Evolutionary conservation across 2,329 filamentous ascomycete genomes (phyloP).

Genomic region (Penicillium thymicola): DNA sequence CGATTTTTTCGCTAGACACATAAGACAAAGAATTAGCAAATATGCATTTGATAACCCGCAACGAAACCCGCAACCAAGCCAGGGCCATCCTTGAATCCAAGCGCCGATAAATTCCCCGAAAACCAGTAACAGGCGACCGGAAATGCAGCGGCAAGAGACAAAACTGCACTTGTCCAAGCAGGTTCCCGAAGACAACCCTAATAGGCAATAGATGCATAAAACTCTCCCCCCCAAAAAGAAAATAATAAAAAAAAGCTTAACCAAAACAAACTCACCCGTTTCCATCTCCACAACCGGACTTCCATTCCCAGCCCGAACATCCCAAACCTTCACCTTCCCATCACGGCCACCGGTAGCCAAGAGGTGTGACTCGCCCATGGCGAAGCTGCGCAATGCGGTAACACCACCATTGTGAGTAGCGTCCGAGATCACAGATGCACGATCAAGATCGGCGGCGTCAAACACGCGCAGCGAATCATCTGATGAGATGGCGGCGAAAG

Average conservation of each 20-base stretch:
- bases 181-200: constrained; percentile 1
- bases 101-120: constrained; percentile 17
- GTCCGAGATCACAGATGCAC: constrained; percentile 11
- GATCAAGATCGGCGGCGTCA: constrained; percentile 35
- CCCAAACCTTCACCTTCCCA: constrained; percentile 42
- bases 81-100: constrained; percentile 9
- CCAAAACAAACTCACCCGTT: constrained; percentile 30
- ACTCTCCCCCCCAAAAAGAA: neutral
- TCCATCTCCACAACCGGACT: constrained; percentile 34
- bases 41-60: neutral
- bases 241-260: constrained; percentile 3
- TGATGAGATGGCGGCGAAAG: constrained; percentile 44
- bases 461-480: constrained; percentile 46
- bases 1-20: constrained; percentile 44
- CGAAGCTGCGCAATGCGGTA: constrained; percentile 36
- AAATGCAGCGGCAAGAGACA: constrained; percentile 5
- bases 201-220: constrained; percentile 5
- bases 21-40: constrained; percentile 16
- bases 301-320: constrained; percentile 31
- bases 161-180: neutral
- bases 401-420: constrained; percentile 37
- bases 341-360: constrained; percentile 41
- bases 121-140: constrained; percentile 1
- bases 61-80: neutral
- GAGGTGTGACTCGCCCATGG: constrained; percentile 24